Conservation (phyloP, 495 filamentous ascomycete genomes). For the Aeminium ludgeri region DNA sequence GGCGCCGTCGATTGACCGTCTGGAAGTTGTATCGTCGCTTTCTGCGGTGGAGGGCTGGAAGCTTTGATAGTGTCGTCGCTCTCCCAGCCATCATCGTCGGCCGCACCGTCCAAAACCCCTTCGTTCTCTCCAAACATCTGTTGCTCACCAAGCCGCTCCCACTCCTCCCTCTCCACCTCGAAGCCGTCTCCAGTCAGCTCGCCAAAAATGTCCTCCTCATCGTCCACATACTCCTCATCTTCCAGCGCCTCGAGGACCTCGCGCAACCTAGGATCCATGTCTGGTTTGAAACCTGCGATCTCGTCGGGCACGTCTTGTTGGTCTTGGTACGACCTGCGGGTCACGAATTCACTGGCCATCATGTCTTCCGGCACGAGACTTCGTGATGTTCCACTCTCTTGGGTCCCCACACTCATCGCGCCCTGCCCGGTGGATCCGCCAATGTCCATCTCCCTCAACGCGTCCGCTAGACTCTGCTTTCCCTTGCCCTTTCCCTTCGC, state of each 20-base stretch:
- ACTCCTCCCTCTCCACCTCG: slow-evolving; percentile 55
- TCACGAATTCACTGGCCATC: slow-evolving; percentile 51
- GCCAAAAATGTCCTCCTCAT: slow-evolving; percentile 57
- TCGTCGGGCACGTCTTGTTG: slow-evolving; percentile 86
- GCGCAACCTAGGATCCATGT: slow-evolving; percentile 90
- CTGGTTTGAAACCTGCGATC: slow-evolving; percentile 83
- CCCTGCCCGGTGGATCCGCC: slow-evolving; percentile 26
- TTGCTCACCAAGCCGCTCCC: slow-evolving; percentile 25
- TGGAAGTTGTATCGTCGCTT: slow-evolving; percentile 2
- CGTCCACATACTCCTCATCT: slow-evolving; percentile 90
- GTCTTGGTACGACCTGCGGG: slow-evolving; percentile 68
- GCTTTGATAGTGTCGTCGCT: slow-evolving; percentile 81
- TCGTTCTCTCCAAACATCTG: slow-evolving; percentile 29
- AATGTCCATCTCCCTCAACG: slow-evolving; percentile 48
- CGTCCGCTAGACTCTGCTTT: slow-evolving; percentile 75
- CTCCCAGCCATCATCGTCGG: slow-evolving; percentile 71
- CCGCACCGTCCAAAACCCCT: slow-evolving; percentile 33
- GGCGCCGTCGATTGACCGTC: slow-evolving; percentile 4
- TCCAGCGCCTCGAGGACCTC: slow-evolving; percentile 91
- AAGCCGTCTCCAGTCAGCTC: slow-evolving; percentile 55
- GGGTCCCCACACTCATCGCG: slow-evolving; percentile 12
- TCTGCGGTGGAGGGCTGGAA: slow-evolving; percentile 6
- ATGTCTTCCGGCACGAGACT: slow-evolving; percentile 48
- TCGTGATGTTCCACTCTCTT: slow-evolving; percentile 12
- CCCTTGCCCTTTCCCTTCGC: slow-evolving; percentile 38